Evolutionary conservation across 2,329 filamentous ascomycete genomes (phyloP).

Genomic region (Stenocarpella maydis): DNA sequence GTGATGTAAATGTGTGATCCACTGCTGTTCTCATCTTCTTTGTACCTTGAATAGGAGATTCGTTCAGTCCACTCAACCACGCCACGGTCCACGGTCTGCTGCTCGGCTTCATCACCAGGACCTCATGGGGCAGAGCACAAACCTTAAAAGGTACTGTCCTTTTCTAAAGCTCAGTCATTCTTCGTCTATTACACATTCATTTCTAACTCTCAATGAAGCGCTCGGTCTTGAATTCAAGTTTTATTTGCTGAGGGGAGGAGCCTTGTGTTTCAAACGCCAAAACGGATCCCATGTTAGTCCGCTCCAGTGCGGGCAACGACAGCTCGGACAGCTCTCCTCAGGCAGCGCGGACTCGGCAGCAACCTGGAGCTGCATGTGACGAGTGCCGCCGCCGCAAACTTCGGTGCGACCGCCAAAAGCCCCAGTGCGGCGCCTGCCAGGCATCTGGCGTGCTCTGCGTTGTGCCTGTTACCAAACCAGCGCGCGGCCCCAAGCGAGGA

Average conservation of each 20-base stretch:
- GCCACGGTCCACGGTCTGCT: background rate
- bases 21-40: background rate
- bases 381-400: slow-evolving; percentile 28
- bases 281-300: slow-evolving; percentile 12
- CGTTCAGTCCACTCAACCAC: background rate
- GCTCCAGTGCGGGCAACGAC: slow-evolving; percentile 3
- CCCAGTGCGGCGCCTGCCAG: slow-evolving; percentile 19
- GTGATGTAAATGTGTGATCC: slow-evolving; percentile 4
- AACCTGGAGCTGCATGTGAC: slow-evolving; percentile 16
- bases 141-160: background rate
- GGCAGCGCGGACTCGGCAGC: slow-evolving; percentile 4
- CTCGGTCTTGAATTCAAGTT: background rate
- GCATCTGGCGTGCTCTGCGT: background rate
- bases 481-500: slow-evolving; percentile 25
- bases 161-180: background rate
- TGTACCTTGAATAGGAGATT: background rate
- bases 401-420: slow-evolving; percentile 25
- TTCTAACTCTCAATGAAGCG: background rate
- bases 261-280: background rate
- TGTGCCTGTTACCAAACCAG: background rate
- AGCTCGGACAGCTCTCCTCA: slow-evolving; percentile 5
- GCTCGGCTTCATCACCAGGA: background rate
- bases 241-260: too few species aligned
- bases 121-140: background rate
- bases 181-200: too few species aligned